Evolutionary conservation across 495 filamentous ascomycete species (phyloP).

Genomic region (Glarea lozoyensis): DNA sequence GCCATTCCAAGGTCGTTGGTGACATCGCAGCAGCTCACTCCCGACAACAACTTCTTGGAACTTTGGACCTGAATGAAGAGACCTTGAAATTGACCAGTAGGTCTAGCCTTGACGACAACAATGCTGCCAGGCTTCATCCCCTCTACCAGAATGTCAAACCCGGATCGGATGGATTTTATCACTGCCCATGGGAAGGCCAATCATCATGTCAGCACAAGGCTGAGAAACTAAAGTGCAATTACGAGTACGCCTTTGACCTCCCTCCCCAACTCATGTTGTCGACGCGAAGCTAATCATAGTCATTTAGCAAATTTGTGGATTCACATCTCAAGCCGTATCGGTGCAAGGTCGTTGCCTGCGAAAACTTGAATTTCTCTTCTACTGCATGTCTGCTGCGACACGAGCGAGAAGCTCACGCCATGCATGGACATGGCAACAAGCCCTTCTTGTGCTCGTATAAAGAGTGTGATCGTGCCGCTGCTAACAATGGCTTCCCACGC

Average conservation of each 20-base stretch:
- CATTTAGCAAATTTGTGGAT: conserved; percentile 80
- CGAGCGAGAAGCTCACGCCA: conserved; percentile 86
- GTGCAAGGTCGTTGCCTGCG: conserved; percentile 73
- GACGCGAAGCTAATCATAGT: conserved; percentile 21
- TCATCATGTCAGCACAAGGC: conserved; percentile 73
- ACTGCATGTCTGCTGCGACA: conserved; percentile 92
- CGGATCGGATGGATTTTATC: conserved; percentile 68
- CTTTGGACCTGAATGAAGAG: conserved; percentile 17
- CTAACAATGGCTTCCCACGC: conserved; percentile 80
- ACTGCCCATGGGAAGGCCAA: conserved; percentile 78
- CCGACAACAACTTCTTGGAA: conserved; percentile 8
- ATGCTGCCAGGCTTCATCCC: conserved; percentile 67
- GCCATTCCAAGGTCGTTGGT: conserved; percentile 16
- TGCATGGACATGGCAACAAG: conserved; percentile 89
- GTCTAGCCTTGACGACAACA: conserved; percentile 23
- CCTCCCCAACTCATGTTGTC: background rate
- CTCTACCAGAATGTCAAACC: conserved; percentile 65
- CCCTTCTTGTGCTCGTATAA: conserved; percentile 77
- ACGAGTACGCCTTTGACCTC: conserved; percentile 61
- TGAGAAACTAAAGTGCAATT: conserved; percentile 93
- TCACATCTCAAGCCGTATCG: conserved; percentile 90
- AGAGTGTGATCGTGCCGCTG: conserved; percentile 71
- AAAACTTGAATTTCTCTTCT: conserved; percentile 77
- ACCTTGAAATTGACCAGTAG: conserved; percentile 16
- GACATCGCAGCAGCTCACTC: conserved; percentile 13